A percentile compares a stretch with the other conserved stretches of the same genome.
These are phyloP conservation scores for Coix lacrymajobi DNA, from an alignment of 176 grass and related monocot genomes.

Conservation along the genomic window DNA sequence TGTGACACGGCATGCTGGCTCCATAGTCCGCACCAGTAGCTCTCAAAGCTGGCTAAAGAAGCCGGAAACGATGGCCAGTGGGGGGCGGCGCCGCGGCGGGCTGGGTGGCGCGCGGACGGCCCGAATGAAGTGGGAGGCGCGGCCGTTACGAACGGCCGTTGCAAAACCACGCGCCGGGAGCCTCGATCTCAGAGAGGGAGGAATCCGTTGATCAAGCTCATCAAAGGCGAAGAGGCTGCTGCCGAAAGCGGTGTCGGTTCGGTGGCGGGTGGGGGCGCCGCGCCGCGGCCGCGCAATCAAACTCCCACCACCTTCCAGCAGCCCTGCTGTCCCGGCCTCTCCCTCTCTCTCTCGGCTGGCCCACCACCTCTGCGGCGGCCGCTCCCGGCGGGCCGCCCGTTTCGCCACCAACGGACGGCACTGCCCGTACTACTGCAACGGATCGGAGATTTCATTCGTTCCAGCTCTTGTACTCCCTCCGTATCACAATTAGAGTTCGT, in stretches of 20 bases:
- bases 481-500: too few species aligned
- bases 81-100: background rate
- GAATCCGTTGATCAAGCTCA: background rate
- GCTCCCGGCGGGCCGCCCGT: background rate
- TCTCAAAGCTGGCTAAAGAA: background rate
- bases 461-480: background rate
- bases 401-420: background rate
- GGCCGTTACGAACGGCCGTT: background rate
- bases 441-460: background rate
- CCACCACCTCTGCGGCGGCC: background rate
- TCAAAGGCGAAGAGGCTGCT: background rate
- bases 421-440: background rate
- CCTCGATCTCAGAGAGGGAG: background rate
- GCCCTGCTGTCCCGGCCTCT: background rate
- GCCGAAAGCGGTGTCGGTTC: conserved; percentile 15
- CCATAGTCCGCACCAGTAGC: background rate
- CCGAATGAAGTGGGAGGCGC: background rate
- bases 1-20: background rate
- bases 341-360: background rate
- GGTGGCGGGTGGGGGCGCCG: conserved; percentile 19
- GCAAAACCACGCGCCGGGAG: background rate
- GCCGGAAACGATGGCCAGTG: background rate
- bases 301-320: background rate
- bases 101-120: background rate
- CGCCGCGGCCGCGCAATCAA: conserved; percentile 12